Evolutionary conservation across 305 asterid species (phyloP), one percentile per base, ranked within the genome.

Genomic region (Fraxinus ornus): DNA sequence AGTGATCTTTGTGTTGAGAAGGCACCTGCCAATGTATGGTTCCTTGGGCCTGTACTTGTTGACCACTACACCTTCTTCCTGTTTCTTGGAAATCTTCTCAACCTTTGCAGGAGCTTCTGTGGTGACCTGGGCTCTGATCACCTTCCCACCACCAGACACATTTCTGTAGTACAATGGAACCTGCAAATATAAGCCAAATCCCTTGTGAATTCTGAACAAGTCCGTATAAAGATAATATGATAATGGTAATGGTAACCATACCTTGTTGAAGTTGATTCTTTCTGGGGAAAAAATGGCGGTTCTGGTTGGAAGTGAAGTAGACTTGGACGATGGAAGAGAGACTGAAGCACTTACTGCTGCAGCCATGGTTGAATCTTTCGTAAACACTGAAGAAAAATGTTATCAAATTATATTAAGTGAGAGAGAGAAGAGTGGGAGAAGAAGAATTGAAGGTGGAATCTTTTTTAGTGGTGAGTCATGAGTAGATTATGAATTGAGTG

Each of bases 1-100:
- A 0, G 99, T 95, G 92, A 95, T 95, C 94, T 95, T 95, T 79
- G 98, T 94, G 95, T 94, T 95, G 70, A 95, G 92, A 72, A 95
- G 95, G 92, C 97, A 94, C 86, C 90, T 92, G 36, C 99, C 98
- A 57, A 80, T 26, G 47, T 94, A 95, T 0, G 99, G 99, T 1
- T 93, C 95, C 85, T 94, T 95, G 26, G 99, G 99, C 94, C 76
- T 94, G 88, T 36, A 95, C 82, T 91, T 94, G 92, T 94, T 95
- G 15, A 92, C 97, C 10, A 90, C 79, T 10, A 95, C 91, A 24
- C 97, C 98, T 86, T 95, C 99, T 0, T 94, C 98, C 62, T 91
- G 89, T 86, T 95, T 95, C 94, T 94, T 95, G 30, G 95, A 90
- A 7, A 85, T 37, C 88, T 95, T 95, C 87, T 85, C 96, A 21